Evolutionary conservation across 176 grass and related monocot species (phyloP), one percentile per base, ranked within the genome.

Genomic region (Urochloa ruziziensis): DNA sequence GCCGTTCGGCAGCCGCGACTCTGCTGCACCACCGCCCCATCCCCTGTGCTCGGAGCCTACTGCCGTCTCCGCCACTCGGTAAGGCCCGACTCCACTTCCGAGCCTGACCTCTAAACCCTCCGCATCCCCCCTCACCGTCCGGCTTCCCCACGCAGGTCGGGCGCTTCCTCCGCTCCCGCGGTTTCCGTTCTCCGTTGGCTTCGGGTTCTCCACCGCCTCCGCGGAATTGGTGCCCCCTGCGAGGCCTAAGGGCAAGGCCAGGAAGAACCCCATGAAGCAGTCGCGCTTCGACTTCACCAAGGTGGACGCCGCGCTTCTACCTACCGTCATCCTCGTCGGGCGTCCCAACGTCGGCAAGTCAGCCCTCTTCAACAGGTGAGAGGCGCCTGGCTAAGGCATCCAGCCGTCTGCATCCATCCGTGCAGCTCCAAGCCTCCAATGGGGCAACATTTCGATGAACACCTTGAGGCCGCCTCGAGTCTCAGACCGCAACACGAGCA

Each of bases 291-390:
- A 95, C 87, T 98, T 98, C 85, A 92, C 89, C 70, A 96, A 89
- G 87, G 85, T 96, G 81, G 87, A 98, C 69, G 70, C 89, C 4
- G 58, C 89, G 43, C 82, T 96, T 37, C 91, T 98, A 27, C 96
- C 96, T 39, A 98, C 96, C n/a, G 91, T 95, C 62, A 94, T 98
- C 44, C 89, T 98, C 54, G 89, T 98, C 24, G 93, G 96, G 58
- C 91, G 93, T 9, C 96, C 96, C 18, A 98, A 98, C 67, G 96
- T 98, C 36, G 96, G 96, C 69, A 98, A 98, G 87, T 98, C 96
- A 4, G 96, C 96, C 0, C 86, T 98, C 43, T 98, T 98, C 89
- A 98, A 98, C 62, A 81, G 96, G 93, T 98, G 73, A 90, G 87
- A 48, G 4, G 17, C 23, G 27, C 1, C 16, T 49, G 4, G 2